A percentile compares a stretch with the other conserved stretches of the same genome.
Evolutionary conservation across 345 rosid genomes (phyloP).

Genomic region (Eutrema heterophyllum): DNA sequence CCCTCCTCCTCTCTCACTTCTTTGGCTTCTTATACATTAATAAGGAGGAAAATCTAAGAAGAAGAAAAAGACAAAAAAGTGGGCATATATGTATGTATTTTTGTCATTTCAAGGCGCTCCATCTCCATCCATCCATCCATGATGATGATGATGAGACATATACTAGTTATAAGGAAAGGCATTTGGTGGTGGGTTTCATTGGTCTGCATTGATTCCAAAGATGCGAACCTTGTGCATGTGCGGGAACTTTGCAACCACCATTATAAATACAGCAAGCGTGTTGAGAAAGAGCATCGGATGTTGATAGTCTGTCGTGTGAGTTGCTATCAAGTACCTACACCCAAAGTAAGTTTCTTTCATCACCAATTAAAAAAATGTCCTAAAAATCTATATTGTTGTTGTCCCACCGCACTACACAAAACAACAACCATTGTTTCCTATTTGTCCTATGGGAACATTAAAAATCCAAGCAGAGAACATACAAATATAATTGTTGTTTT

Average conservation of each 20-base stretch:
- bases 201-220: constrained; percentile 56
- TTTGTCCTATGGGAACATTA: too few species aligned
- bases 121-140: too few species aligned
- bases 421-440: too few species aligned
- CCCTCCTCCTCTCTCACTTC: not conserved
- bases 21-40: constrained; percentile 15
- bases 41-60: not conserved
- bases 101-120: not conserved
- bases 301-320: constrained; percentile 68
- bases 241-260: constrained; percentile 69
- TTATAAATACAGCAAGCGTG: constrained; percentile 56
- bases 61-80: not conserved
- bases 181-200: not conserved
- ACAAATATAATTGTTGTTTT: too few species aligned
- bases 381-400: too few species aligned
- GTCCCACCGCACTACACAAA: too few species aligned
- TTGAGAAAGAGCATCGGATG: constrained; percentile 66
- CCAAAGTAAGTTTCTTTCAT: not conserved
- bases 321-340: constrained; percentile 64
- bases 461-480: too few species aligned
- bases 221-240: constrained; percentile 83
- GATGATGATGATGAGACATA: too few species aligned
- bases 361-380: not conserved
- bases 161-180: too few species aligned
- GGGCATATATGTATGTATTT: too few species aligned